Evolutionary conservation across 306 rosid species (phyloP), one percentile per base, ranked within the genome.

Genomic region (Fragaria vesca): DNA sequence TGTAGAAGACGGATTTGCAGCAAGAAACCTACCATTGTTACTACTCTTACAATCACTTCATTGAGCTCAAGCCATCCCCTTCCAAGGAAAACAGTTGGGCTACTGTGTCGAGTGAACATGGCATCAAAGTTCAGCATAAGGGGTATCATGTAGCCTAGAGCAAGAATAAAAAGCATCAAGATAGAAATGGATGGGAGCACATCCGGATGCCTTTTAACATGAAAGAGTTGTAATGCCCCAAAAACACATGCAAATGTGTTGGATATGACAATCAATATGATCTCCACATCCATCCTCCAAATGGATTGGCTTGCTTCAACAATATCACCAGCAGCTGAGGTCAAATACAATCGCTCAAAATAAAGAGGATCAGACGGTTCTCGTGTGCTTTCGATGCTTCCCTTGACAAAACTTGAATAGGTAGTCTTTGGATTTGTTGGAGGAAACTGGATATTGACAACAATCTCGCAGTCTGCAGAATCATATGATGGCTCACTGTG

Each of bases 41-140:
- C 36, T 13, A 63, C 43, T 36, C 69, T 63, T 63, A 32, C 42
- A 32, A 63, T 30, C 12, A 28, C 42, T 63, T 63, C 69, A 32
- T 15, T 63, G 43, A 63, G 43, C 7, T 63, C 69, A 63, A 63
- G 40, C 69, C 69, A 63, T 1, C 69, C 69, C 5, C 69, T 63
- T 30, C 69, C 42, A 12, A 63, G 43, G 43, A 63, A 32, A 6
- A 15, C 42, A 30, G 43, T 42, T 12, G 32, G 43, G n/a, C n/a
- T 13, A 63, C 43, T 17, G 8, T 63, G 69, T 30, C 6, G 45
- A 34, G 45, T 65, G 74, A 88, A 81, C 77, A 86, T 70, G 62
- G 91, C 91, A 79, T 88, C 88, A 42, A 90, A 88, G 83, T 86
- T 87, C 6, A 86, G 77, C 50, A 86, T 79, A 40, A 90, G 87